phyloP scores from a whole-genome alignment of 768 basidiomycete species.

The Omphalotus guepiniiformis region DNA sequence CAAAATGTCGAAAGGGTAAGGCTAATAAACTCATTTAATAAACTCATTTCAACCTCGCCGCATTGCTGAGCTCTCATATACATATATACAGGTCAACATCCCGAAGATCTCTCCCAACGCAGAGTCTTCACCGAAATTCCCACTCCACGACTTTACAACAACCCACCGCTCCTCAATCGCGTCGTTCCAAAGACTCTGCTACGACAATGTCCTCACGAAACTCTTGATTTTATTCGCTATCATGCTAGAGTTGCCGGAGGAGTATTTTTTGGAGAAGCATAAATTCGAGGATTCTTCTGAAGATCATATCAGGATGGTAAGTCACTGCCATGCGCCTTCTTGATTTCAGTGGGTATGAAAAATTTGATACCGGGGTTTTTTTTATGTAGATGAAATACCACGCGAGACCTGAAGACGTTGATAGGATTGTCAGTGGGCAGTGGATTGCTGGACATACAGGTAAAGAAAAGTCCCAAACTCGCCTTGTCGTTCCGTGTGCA shows the following conservation, averaged over 20 bases:
- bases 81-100: constrained; percentile 23
- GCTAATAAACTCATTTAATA: no score
- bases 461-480: no score
- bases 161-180: constrained; percentile 25
- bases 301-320: constrained; percentile 30
- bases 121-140: constrained; percentile 8
- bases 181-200: constrained; percentile 25
- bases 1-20: constrained; percentile 36
- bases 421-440: constrained; percentile 34
- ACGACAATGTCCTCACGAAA: constrained; percentile 25
- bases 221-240: constrained; percentile 32
- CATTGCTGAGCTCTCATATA: not conserved
- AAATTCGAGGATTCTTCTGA: constrained; percentile 29
- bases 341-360: not conserved
- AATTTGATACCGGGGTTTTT: no score
- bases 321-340: not conserved
- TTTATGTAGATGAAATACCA: constrained; percentile 29
- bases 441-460: constrained; percentile 47
- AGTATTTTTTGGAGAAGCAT: constrained; percentile 38
- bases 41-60: no score
- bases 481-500: no score
- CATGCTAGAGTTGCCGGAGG: constrained; percentile 43
- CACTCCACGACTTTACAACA: constrained; percentile 19
- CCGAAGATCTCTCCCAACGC: constrained; percentile 30
- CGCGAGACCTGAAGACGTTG: constrained; percentile 35